Base-by-base conservation (phyloP, 352 stramenopile genomes). In the Pythium oligandrum region DNA sequence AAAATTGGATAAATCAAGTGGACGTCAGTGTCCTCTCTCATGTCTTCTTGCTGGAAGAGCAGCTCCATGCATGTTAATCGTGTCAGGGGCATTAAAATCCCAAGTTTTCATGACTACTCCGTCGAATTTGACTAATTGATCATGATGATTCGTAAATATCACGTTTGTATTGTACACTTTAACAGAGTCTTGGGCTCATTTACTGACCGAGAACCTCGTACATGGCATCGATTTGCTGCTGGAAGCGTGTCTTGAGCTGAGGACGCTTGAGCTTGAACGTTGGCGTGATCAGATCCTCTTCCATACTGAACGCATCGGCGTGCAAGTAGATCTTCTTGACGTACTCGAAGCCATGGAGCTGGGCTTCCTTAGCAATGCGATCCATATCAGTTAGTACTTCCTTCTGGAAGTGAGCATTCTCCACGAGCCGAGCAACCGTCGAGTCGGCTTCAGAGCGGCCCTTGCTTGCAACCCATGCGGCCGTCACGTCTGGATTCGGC, bases 241-340 rank as follows among this genome's bases (percentile, higher is more conserved):
- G 17, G 17, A 26, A 26, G 17, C 17, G 17, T 26, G 17, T 51
- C 53, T 82, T 86, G 40, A 84, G 70, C 40, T 84, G 73, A 33
- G 66, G 67, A 4, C 95, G 73, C 71, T 98, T 98, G 56, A 98
- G 75, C 64, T 98, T 98, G 70, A 98, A 97, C 4, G 94, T 98
- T 12, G 93, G 91, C 8, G 94, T 98, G 44, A 98, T 78, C n/a
- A 98, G 73, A 17, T 75, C 87, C 48, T 94, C 96, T 7, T 97
- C 92, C 52, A 94, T 84, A 0, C 71, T 82, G 63, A 98, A 98
- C 17, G 77, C 60, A 40, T 95, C 78, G 0, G 74, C 55, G 64
- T 96, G 75, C 43, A 98, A 78, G 61, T 96, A 65, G 11, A 97
- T 69, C 44, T 78, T 81, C 61, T 92, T 97, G 17, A 96, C 73